Evolutionary conservation across 2,329 filamentous ascomycete genomes (phyloP).

Genomic region (Fusarium pseudocircinatum): DNA sequence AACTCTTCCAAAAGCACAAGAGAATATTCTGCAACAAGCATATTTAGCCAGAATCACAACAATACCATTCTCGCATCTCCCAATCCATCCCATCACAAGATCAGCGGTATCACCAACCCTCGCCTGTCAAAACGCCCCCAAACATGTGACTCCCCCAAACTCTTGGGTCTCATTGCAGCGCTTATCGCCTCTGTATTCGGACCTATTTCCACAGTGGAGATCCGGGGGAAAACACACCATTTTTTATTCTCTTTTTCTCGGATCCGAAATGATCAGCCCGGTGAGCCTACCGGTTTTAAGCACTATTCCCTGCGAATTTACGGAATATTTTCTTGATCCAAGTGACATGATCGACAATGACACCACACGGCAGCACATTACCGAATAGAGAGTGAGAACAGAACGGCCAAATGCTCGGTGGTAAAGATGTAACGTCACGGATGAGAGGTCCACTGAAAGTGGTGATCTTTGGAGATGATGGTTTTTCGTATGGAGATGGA

Average conservation of each 20-base stretch:
- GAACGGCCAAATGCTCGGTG: slow-evolving; percentile 17
- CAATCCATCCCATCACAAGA: neutral
- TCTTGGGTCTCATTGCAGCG: slow-evolving; percentile 22
- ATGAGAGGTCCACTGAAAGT: neutral
- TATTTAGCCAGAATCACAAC: neutral
- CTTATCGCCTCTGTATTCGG: slow-evolving; percentile 19
- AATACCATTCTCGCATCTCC: neutral
- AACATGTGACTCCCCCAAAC: slow-evolving; percentile 18
- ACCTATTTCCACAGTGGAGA: slow-evolving; percentile 26
- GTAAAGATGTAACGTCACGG: slow-evolving; percentile 26
- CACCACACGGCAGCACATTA: slow-evolving; percentile 2
- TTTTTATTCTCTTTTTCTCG: neutral
- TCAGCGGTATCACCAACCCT: neutral
- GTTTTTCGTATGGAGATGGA: neutral
- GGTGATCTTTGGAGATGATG: neutral
- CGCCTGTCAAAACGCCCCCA: neutral
- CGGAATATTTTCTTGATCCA: neutral
- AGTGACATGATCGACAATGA: slow-evolving; percentile 18
- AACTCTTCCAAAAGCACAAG: neutral
- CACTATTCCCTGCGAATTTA: neutral
- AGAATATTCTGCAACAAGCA: neutral
- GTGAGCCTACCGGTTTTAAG: neutral
- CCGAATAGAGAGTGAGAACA: neutral
- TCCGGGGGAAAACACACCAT: slow-evolving; percentile 22
- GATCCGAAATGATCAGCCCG: slow-evolving; percentile 2